Evolutionary conservation across 2,329 filamentous ascomycete genomes (phyloP).

Genomic region (Periconia macrospinosa): DNA sequence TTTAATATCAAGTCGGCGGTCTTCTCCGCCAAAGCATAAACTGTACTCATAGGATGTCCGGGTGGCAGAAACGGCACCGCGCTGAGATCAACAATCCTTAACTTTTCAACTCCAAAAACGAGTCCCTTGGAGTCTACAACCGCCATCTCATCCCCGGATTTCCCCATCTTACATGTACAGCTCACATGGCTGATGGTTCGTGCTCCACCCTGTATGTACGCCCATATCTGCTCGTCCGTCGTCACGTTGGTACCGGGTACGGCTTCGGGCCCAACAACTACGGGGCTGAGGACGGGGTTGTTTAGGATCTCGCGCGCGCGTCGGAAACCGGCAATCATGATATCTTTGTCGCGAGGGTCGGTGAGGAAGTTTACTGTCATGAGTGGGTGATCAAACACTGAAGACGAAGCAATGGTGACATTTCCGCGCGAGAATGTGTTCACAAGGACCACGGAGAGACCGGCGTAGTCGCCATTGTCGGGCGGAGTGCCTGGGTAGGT

Average conservation of each 20-base stretch:
- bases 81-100: constrained; percentile 43
- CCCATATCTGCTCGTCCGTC: constrained; percentile 30
- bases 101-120: constrained; percentile 35
- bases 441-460: too few relatives aligned
- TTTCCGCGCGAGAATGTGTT: too few relatives aligned
- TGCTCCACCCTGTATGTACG: constrained; percentile 15
- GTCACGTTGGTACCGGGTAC: constrained; percentile 24
- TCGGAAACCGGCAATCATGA: too few relatives aligned
- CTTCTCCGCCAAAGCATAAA: constrained; percentile 35
- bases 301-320: too few relatives aligned
- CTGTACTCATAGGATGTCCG: constrained; percentile 34
- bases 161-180: constrained; percentile 35
- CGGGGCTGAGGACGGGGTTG: too few relatives aligned
- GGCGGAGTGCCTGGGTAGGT: too few relatives aligned
- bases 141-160: constrained; percentile 29
- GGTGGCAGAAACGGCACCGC: constrained; percentile 30
- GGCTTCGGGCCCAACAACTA: constrained; percentile 21
- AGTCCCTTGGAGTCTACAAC: constrained; percentile 38
- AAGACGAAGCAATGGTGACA: too few relatives aligned
- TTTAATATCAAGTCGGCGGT: constrained; percentile 28
- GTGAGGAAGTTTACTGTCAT: too few relatives aligned
- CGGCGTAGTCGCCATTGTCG: too few relatives aligned
- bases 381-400: too few relatives aligned
- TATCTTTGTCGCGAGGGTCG: too few relatives aligned
- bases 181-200: constrained; percentile 26